Evolutionary conservation across 768 basidiomycete genomes (phyloP), one percentile per base, ranked within the genome.

Genomic region (Termitomyces eurrhizus): DNA sequence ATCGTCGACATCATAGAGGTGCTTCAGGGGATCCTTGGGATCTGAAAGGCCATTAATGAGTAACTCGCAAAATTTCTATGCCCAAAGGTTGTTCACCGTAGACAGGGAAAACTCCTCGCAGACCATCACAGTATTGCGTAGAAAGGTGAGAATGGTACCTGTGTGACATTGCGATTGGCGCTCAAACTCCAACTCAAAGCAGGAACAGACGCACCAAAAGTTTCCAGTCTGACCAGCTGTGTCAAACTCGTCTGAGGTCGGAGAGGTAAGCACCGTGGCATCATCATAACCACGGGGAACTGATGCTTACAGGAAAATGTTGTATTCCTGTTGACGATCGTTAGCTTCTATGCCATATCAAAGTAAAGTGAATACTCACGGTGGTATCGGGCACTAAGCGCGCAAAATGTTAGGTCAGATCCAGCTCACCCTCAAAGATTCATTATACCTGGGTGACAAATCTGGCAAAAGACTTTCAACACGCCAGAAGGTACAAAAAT

Each of bases 51-150:
- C 29, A 29, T 29, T 29, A 16, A 37, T 44, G 16, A 49, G n/a
- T 26, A 37, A 29, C 4, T 16, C 3, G 4, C 7, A 1, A 50
- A 39, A 14, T 4, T 26, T 32, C 18, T 7, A 29, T 1, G 13
- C 13, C 24, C 1, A 37, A 37, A 37, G 12, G 26, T 44, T n/a
- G 26, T 56, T 42, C 54, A 68, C 70, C 70, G 9, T 75, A 70
- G 14, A 72, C 66, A 26, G 66, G 48, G 71, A 73, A 59, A 70
- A 65, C 42, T 69, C 65, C 63, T 61, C 75, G 51, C 72, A 76
- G 18, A 65, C 81, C 82, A 59, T 83, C 81, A 33, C 81, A 81
- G 59, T 82, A 83, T 62, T 83, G 81, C 4, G 76, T 76, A 6
- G 73, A 72, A 44, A 74, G 68, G 57, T 82, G 81, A 14, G 77